phyloP scores from a whole-genome alignment of 2,329 filamentous ascomycete genomes.

The Xylaria polymorpha region DNA sequence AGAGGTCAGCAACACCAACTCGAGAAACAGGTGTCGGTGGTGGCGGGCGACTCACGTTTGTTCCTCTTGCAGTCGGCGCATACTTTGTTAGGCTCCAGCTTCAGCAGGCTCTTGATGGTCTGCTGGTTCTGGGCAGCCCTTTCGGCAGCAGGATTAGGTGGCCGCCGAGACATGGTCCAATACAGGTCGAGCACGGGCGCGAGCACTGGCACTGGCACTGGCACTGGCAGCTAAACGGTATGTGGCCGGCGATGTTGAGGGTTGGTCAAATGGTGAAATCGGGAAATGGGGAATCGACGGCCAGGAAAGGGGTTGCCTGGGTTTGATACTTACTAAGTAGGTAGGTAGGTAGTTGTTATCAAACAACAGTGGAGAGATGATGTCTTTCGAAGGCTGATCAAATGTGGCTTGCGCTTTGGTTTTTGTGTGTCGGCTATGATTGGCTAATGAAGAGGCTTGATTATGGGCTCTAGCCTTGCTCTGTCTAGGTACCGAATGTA shows the following conservation, averaged over 20 bases:
- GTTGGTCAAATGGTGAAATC: neutral
- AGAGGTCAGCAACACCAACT: constrained; percentile 11
- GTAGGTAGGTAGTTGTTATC: neutral
- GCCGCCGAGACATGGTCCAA: constrained; percentile 78
- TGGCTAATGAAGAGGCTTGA: constrained; percentile 4
- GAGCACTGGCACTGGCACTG: neutral
- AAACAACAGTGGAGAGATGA: constrained; percentile 17
- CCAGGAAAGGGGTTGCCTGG: constrained; percentile 22
- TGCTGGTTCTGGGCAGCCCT: constrained; percentile 92
- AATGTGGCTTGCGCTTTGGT: constrained; percentile 17
- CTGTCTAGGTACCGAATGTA: neutral
- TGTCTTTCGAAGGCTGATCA: constrained; percentile 30
- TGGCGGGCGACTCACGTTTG: constrained; percentile 75
- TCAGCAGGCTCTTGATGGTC: constrained; percentile 93
- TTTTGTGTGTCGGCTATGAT: constrained; percentile 5
- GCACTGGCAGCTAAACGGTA: neutral
- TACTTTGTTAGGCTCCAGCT: constrained; percentile 94
- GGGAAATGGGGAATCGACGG: neutral
- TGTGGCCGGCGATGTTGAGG: constrained; percentile 5
- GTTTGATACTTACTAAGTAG: neutral
- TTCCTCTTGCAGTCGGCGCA: constrained; percentile 99
- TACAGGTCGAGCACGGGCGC: constrained; percentile 12
- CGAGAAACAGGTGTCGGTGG: neutral
- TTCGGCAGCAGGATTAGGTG: constrained; percentile 82
- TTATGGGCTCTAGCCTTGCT: constrained; percentile 17